Base-by-base conservation (phyloP, 2,329 filamentous ascomycete species). In the Pyricularia sp. region DNA sequence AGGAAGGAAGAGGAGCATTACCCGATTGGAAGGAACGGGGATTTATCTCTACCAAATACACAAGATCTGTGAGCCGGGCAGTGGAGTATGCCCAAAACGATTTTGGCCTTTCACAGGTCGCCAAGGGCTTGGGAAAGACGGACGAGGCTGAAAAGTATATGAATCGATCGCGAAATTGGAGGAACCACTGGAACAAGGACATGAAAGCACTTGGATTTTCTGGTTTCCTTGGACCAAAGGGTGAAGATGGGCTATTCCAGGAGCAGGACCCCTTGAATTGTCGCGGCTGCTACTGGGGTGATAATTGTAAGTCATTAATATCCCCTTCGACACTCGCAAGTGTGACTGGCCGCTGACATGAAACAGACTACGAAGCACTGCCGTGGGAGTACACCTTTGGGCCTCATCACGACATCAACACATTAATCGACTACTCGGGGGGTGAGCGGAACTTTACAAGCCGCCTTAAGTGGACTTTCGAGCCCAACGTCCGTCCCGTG, bases 321-420 rank as follows among this genome's bases (percentile, higher is more conserved):
- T 10, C 19, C 24, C n/a, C 26, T 2, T 53, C 30, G 1, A 24
- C 28, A 19, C 30, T 61, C 35, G 26, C 44, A 57, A 75, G 19
- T n/a, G 10, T 19, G 40, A 49, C 40, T 49, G 40, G 19, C 6
- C 16, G 40, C 40, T 49, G 10, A 49, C 40, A 49, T n/a, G 19
- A n/a, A 49, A n/a, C 40, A 49, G 40, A 77, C 69, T 88, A 88
- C 70, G 79, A 88, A 72, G 85, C 78, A 10, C 78, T 81, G 9
- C 82, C 85, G 0, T 87, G 84, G 79, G 84, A 86, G 65, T 89
- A 89, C 74, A 84, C 82, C 5, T 86, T 88, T 78, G 87, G 86
- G 66, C 82, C 85, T n/a, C 82, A 87, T 62, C 87, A 90, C 72
- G 87, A 90, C 72, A 77, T 88, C 65, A 74, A 77, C 30, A 77